phyloP scores from a whole-genome alignment of 148 eudicot species.

The Suaeda aralocaspica region DNA sequence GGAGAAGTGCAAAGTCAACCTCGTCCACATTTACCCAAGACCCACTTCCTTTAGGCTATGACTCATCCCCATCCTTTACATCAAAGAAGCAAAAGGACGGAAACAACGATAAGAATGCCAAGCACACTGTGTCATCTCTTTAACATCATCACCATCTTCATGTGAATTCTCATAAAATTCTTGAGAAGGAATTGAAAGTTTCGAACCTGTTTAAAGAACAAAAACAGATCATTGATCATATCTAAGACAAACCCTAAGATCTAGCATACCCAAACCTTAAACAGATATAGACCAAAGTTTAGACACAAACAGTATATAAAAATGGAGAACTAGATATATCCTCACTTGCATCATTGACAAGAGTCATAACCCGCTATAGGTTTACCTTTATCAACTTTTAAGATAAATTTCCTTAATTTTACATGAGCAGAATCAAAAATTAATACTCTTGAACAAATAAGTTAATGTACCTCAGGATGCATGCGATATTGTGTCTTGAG shows the following conservation, averaged over 20 bases:
- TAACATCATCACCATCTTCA: conserved; percentile 76
- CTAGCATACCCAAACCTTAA: neutral
- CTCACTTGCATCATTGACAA: neutral
- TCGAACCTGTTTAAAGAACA: conserved; percentile 51
- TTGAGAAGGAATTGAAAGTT: conserved; percentile 80
- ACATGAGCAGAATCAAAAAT: neutral
- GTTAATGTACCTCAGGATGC: conserved; percentile 80
- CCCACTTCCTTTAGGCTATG: conserved; percentile 63
- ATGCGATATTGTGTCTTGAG: conserved; percentile 96
- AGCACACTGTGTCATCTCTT: conserved; percentile 55
- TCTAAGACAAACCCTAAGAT: too few relatives aligned
- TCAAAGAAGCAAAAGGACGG: conserved; percentile 98
- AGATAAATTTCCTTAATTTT: neutral
- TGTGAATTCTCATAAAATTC: conserved; percentile 74
- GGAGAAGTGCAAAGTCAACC: conserved; percentile 76
- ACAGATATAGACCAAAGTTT: neutral
- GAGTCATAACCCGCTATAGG: too few relatives aligned
- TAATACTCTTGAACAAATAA: neutral
- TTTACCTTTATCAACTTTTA: too few relatives aligned
- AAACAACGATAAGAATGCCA: conserved; percentile 92
- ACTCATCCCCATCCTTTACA: conserved; percentile 73
- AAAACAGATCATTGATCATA: neutral
- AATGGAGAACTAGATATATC: neutral
- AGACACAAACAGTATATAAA: neutral
- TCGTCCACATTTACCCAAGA: conserved; percentile 79